phyloP scores from a whole-genome alignment of 257 asterid genomes.

The Solanum pimpinellifolium region DNA sequence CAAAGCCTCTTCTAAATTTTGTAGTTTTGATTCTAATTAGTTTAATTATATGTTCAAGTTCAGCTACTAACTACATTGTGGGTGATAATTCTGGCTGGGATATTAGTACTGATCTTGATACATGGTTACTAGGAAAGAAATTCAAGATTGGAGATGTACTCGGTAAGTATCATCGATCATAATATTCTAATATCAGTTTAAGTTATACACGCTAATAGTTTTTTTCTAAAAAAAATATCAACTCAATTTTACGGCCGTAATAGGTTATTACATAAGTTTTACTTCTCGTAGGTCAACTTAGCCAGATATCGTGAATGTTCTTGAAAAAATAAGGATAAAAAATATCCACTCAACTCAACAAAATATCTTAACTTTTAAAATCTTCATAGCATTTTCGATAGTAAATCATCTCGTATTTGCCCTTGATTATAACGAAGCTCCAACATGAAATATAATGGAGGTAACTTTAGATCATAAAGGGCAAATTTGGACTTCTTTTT shows the following conservation, averaged over 20 bases:
- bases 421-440: background rate
- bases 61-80: slow-evolving; percentile 41
- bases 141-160: slow-evolving; percentile 50
- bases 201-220: background rate
- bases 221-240: no score
- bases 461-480: background rate
- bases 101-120: slow-evolving; percentile 65
- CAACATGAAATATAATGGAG: background rate
- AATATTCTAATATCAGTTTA: background rate
- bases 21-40: slow-evolving; percentile 5
- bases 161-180: slow-evolving; percentile 20
- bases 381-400: background rate
- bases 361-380: background rate
- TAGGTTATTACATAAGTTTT: background rate
- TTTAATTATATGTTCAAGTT: slow-evolving; percentile 13
- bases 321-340: background rate
- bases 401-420: background rate
- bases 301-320: background rate
- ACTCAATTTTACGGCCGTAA: background rate
- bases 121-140: slow-evolving; percentile 52
- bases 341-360: background rate
- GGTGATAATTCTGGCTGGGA: slow-evolving; percentile 91
- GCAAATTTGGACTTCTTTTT: background rate
- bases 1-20: slow-evolving; percentile 11
- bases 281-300: background rate